These are phyloP conservation scores for Plasmodium vivax DNA, from an alignment of 169 alveolate genomes.

Conservation along the genomic window DNA sequence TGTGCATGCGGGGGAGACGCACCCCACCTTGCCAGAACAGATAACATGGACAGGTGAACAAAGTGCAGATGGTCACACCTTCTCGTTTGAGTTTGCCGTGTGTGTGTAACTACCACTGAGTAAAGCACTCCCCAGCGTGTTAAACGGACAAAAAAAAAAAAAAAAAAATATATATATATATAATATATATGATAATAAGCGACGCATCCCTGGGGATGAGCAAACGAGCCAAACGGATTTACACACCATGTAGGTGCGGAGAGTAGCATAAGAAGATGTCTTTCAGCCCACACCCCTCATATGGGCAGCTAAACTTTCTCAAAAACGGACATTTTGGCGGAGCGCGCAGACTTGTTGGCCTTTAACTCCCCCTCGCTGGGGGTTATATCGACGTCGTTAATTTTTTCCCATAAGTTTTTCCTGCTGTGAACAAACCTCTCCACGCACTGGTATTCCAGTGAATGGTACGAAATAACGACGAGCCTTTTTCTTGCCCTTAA, in stretches of 20 bases:
- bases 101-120: background rate
- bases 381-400: constrained; percentile 24
- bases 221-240: background rate
- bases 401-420: constrained; percentile 24
- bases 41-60: background rate
- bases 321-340: constrained; percentile 73
- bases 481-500: constrained; percentile 75
- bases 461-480: constrained; percentile 83
- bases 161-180: too few relatives aligned
- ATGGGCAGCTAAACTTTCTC: constrained; percentile 14
- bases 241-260: background rate
- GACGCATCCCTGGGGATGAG: background rate
- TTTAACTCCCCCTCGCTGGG: constrained; percentile 56
- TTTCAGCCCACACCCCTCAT: background rate
- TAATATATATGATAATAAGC: background rate
- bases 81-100: background rate
- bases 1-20: background rate
- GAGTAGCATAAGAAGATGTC: background rate
- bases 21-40: background rate
- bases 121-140: background rate
- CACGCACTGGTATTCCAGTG: constrained; percentile 80
- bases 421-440: constrained; percentile 48
- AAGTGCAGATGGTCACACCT: background rate
- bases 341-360: constrained; percentile 58
- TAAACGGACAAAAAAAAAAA: background rate